Percentiles rank a stretch among this genome's conserved stretches.
Evolutionary conservation across 805 yeast species (phyloP).

Genomic region (Komagataella kurtzmanii): DNA sequence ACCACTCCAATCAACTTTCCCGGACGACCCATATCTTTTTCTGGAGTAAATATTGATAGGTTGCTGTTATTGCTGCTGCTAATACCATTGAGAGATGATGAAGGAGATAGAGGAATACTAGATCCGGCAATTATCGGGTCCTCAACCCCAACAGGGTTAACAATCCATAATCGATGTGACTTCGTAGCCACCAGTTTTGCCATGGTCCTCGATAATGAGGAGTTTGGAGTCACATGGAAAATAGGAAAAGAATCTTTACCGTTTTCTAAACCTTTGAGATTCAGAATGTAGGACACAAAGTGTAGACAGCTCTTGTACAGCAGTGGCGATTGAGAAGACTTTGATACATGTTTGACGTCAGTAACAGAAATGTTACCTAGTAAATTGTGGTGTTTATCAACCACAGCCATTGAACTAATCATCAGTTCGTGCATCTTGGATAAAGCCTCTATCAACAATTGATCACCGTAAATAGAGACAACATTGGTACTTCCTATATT

Average conservation of each 20-base stretch:
- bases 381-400: conserved; percentile 62
- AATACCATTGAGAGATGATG: conserved; percentile 5
- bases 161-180: conserved; percentile 83
- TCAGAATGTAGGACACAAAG: conserved; percentile 75
- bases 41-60: conserved; percentile 4
- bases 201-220: conserved; percentile 76
- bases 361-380: conserved; percentile 91
- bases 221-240: conserved; percentile 73
- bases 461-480: conserved; percentile 77
- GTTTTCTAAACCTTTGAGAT: conserved; percentile 80
- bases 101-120: conserved; percentile 6
- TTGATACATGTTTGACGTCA: conserved; percentile 80
- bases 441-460: conserved; percentile 75
- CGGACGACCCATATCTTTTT: conserved; percentile 33
- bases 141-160: conserved; percentile 30
- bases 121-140: not conserved
- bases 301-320: conserved; percentile 75
- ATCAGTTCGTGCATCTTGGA: conserved; percentile 72
- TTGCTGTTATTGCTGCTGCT: conserved; percentile 2
- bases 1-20: conserved; percentile 87
- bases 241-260: conserved; percentile 96
- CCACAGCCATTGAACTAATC: conserved; percentile 86
- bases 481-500: conserved; percentile 65
- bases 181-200: conserved; percentile 94
- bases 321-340: conserved; percentile 75